Evolutionary conservation across 2,329 filamentous ascomycete species (phyloP), one percentile per base, ranked within the genome.

Genomic region (Trichoderma koningiopsis): DNA sequence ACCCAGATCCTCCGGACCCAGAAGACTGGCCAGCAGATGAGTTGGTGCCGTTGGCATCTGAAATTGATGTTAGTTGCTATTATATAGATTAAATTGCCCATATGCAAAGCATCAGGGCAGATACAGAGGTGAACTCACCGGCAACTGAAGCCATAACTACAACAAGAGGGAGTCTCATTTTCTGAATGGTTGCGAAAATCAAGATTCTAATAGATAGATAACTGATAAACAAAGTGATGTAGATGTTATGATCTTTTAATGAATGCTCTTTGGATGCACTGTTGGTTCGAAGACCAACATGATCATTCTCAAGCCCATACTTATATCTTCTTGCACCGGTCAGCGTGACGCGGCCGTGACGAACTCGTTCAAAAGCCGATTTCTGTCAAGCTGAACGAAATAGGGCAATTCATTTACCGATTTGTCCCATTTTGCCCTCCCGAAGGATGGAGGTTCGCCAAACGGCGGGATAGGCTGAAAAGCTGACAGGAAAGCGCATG

Each of bases 341-440:
- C 63, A 67, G 63, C 63, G 63, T 67, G 63, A 67, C 63, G 63
- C 63, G 63, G 63, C 55, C 53, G 14, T 59, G 63, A 67, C 63
- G 8, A 59, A 67, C 35, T 22, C 27, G 33, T 5, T 47, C 13
- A 65, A 65, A 47, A 2, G 53, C 62, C 62, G 53, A 49, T n/a
- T 52, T 16, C 16, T n/a, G 29, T 16, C 29, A 35, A 57, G 29
- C 27, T 52, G 63, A 37, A 59, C n/a, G 43, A 24, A 22, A 35
- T 37, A 59, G 10, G 52, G 53, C 53, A 49, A 58, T 33, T n/a
- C 27, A 58, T 35, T 37, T 19, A 5, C 63, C 40, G n/a, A 52
- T 33, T 27, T 43, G 43, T 52, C 19, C 29, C 53, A 43, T 37
- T 59, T 59, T 55, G 27, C 13, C 63, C 40, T 67, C 55, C 40